These are phyloP conservation scores for Fusarium liriodendri DNA, from an alignment of 2,329 filamentous ascomycete species.

Conservation along the genomic window DNA sequence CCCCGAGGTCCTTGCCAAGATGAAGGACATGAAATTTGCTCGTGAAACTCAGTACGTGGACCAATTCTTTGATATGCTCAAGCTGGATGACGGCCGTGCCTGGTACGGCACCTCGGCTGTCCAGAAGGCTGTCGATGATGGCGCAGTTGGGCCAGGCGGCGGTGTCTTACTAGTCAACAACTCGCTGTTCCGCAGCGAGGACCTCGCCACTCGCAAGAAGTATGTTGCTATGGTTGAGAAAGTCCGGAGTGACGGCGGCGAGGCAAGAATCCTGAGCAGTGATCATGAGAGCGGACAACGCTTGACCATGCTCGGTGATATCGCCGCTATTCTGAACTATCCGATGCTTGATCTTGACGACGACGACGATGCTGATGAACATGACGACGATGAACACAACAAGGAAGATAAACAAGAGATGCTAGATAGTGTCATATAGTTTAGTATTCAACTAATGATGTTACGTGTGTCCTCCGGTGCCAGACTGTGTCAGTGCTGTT, in stretches of 20 bases:
- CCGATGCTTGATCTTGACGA: conserved; percentile 86
- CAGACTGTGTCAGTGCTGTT: not conserved
- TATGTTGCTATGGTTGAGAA: conserved; percentile 90
- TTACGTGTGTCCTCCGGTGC: not conserved
- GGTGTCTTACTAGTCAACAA: conserved; percentile 90
- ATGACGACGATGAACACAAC: conserved; percentile 44
- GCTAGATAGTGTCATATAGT: conserved; percentile 49
- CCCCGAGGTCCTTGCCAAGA: conserved; percentile 78
- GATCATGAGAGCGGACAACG: conserved; percentile 94
- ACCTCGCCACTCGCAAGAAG: conserved; percentile 78
- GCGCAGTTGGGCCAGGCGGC: conserved; percentile 87
- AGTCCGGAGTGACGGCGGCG: conserved; percentile 87
- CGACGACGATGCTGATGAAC: conserved; percentile 60
- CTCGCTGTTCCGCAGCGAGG: conserved; percentile 84
- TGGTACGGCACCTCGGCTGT: conserved; percentile 92
- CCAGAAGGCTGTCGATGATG: conserved; percentile 83
- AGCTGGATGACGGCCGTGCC: conserved; percentile 86
- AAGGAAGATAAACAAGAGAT: conserved; percentile 40
- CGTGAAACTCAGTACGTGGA: conserved; percentile 88
- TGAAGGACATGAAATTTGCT: conserved; percentile 89
- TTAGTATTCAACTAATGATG: conserved; percentile 10
- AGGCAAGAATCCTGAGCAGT: conserved; percentile 89
- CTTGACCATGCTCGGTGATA: conserved; percentile 84
- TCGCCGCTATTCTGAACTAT: conserved; percentile 92
- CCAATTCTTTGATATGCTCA: conserved; percentile 80